Evolutionary conservation across 2,329 filamentous ascomycete genomes (phyloP).

Genomic region (Sporothrix euskadiensis): DNA sequence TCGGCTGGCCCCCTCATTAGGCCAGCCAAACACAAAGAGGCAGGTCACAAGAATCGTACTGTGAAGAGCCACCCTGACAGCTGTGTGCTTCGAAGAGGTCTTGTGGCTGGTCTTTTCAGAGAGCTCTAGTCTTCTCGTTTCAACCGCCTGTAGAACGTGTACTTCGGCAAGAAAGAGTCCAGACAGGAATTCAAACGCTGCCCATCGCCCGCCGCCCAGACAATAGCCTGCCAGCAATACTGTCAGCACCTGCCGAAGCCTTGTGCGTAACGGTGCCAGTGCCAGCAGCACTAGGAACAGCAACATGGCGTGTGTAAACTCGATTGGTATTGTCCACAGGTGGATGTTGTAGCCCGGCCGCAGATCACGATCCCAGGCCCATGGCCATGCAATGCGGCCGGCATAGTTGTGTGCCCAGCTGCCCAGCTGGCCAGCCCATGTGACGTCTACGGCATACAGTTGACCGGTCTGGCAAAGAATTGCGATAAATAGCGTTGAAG

Average conservation of each 20-base stretch:
- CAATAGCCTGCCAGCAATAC: conserved; percentile 44
- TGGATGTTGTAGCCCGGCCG: conserved; percentile 46
- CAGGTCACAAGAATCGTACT: conserved; percentile 4
- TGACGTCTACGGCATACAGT: conserved; percentile 36
- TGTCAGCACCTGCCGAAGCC: conserved; percentile 38
- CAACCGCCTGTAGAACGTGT: conserved; percentile 36
- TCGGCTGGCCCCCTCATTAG: conserved; percentile 40
- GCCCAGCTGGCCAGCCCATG: conserved; percentile 37
- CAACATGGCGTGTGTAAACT: conserved; percentile 49
- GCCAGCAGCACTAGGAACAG: conserved; percentile 46
- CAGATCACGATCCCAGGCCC: conserved; percentile 41
- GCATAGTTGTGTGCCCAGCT: conserved; percentile 39
- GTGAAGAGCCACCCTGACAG: conserved; percentile 30
- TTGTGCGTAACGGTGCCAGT: conserved; percentile 40
- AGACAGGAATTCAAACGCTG: conserved; percentile 48
- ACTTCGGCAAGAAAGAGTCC: conserved; percentile 50
- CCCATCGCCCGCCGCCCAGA: conserved; percentile 45
- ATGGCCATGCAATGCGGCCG: conserved; percentile 41
- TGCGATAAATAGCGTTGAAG: conserved; percentile 46
- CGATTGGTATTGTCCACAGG: conserved; percentile 53
- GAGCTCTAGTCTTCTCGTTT: background rate
- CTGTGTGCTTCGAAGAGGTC: background rate
- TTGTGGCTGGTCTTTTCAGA: background rate
- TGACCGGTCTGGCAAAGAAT: conserved; percentile 40
- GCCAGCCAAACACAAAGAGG: conserved; percentile 44